Evolutionary conservation across 2,329 filamentous ascomycete species (phyloP).

Genomic region (Colletotrichum chlorophyti): DNA sequence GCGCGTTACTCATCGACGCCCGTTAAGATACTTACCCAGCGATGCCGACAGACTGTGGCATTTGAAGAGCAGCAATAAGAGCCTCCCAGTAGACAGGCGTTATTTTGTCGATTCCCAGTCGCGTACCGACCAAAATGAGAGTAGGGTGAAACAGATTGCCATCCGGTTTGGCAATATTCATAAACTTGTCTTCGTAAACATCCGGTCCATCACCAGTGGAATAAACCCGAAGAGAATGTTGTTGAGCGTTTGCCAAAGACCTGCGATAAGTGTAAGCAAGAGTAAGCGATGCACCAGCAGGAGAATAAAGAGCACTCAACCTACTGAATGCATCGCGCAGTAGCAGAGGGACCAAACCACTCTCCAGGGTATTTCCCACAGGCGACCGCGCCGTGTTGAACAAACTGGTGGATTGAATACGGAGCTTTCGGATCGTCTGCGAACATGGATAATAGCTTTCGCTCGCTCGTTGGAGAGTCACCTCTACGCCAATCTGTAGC

Average conservation of each 20-base stretch:
- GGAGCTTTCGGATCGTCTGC: slow-evolving; percentile 86
- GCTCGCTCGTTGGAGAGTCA: slow-evolving; percentile 64
- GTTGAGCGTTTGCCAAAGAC: slow-evolving; percentile 73
- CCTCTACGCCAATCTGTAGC: slow-evolving; percentile 76
- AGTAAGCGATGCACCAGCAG: neutral
- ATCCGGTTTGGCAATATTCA: slow-evolving; percentile 75
- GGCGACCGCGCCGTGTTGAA: slow-evolving; percentile 81
- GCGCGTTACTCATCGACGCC: neutral
- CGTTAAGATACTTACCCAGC: slow-evolving; percentile 71
- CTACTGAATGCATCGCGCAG: slow-evolving; percentile 91
- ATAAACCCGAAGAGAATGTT: slow-evolving; percentile 75
- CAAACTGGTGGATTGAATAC: slow-evolving; percentile 95
- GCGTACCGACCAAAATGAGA: slow-evolving; percentile 85
- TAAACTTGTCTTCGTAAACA: slow-evolving; percentile 89
- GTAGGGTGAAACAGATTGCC: slow-evolving; percentile 78
- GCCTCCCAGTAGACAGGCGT: slow-evolving; percentile 95
- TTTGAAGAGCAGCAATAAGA: slow-evolving; percentile 82
- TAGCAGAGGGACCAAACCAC: slow-evolving; percentile 99
- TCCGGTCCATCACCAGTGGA: slow-evolving; percentile 89
- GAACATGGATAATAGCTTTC: slow-evolving; percentile 78
- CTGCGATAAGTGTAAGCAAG: slow-evolving; percentile 49
- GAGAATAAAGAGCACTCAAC: slow-evolving; percentile 41
- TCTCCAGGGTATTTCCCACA: slow-evolving; percentile 96
- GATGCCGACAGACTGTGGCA: slow-evolving; percentile 93
- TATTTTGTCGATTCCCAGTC: slow-evolving; percentile 91